A percentile compares a stretch with the other conserved stretches of the same genome.
Evolutionary conservation across 192 early-diverging fungal genomes (phyloP).

Genomic region (Coemansia sp.): DNA sequence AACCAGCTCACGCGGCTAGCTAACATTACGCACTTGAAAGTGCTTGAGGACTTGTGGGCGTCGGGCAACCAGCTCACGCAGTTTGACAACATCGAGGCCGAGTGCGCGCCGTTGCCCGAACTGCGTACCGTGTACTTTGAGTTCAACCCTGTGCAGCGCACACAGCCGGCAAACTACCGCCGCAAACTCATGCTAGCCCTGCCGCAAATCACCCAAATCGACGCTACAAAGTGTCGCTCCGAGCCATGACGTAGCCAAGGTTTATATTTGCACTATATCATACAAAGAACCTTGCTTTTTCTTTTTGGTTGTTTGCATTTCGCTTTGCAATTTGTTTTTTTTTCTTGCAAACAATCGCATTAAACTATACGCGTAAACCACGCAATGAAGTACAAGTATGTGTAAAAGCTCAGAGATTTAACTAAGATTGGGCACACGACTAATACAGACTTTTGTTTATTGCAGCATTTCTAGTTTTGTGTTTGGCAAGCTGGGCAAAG

Average conservation of each 20-base stretch:
- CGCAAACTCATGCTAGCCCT: slow-evolving; percentile 82
- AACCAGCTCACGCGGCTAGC: slow-evolving; percentile 76
- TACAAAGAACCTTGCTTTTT: not conserved
- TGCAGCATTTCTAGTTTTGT: slow-evolving; percentile 28
- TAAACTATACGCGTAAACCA: not conserved
- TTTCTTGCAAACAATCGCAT: no score
- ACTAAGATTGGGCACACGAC: no score
- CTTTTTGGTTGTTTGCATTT: not conserved
- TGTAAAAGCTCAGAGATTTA: not conserved
- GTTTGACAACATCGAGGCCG: slow-evolving; percentile 72
- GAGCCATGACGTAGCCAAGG: not conserved
- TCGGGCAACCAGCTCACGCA: slow-evolving; percentile 75
- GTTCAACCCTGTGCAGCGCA: slow-evolving; percentile 88
- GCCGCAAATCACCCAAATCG: slow-evolving; percentile 88
- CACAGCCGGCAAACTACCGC: slow-evolving; percentile 75
- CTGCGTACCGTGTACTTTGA: slow-evolving; percentile 92
- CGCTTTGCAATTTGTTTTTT: not conserved
- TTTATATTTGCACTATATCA: not conserved
- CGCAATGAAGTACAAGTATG: slow-evolving; percentile 26
- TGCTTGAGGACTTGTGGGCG: slow-evolving; percentile 90
- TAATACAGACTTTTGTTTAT: not conserved
- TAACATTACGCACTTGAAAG: slow-evolving; percentile 65
- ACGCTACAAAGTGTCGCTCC: slow-evolving; percentile 61
- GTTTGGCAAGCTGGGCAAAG: slow-evolving; percentile 28
- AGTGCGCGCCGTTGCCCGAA: slow-evolving; percentile 60